Conservation (phyloP, 306 rosid genomes). For the Malus domestica region DNA sequence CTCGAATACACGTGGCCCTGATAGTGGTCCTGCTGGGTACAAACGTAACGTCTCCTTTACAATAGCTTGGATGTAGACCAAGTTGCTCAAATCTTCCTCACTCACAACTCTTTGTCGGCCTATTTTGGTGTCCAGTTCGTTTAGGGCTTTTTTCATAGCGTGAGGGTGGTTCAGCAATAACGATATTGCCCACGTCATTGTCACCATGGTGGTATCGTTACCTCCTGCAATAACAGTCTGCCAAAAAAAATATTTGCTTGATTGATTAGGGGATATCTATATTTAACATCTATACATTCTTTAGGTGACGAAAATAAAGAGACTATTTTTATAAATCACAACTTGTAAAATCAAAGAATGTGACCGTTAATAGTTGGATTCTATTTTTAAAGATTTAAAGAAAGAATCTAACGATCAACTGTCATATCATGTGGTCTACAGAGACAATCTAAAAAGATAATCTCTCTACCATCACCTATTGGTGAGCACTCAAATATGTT, state of each 20-base stretch:
- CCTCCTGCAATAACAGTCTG: constrained; percentile 21
- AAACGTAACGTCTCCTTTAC: constrained; percentile 47
- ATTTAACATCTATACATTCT: too few relatives aligned
- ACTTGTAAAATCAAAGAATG: too few relatives aligned
- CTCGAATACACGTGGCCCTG: constrained; percentile 18
- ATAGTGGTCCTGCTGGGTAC: constrained; percentile 37
- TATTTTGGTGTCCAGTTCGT: constrained; percentile 18
- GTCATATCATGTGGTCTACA: too few relatives aligned
- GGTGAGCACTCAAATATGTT: too few relatives aligned
- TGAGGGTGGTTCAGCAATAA: constrained; percentile 15
- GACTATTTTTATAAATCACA: too few relatives aligned
- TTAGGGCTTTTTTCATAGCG: neutral
- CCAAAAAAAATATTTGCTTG: neutral
- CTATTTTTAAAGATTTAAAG: too few relatives aligned
- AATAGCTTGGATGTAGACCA: constrained; percentile 39
- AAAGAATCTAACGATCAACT: too few relatives aligned
- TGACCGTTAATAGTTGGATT: too few relatives aligned
- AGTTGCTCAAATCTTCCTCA: constrained; percentile 20
- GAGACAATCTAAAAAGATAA: too few relatives aligned
- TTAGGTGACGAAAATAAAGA: too few relatives aligned
- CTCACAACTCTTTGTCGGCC: constrained; percentile 11
- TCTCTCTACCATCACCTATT: too few relatives aligned
- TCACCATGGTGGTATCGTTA: constrained; percentile 10
- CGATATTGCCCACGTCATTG: constrained; percentile 24
- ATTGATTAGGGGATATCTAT: neutral